These are phyloP conservation scores for Aspergillus neoniger DNA, from an alignment of 2,329 filamentous ascomycete species.

Conservation along the genomic window DNA sequence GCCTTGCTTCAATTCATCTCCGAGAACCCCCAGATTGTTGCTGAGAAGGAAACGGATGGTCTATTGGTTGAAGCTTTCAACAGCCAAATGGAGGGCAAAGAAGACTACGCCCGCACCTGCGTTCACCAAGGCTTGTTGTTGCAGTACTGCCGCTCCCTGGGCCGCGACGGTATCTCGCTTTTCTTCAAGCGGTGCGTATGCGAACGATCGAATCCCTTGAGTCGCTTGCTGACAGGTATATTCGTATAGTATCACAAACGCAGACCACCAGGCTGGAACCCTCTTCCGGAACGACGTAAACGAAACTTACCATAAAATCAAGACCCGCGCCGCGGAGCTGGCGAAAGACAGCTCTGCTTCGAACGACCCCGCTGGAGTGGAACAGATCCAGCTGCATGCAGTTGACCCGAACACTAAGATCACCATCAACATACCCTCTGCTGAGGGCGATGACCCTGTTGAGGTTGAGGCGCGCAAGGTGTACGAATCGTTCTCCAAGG, in stretches of 20 bases:
- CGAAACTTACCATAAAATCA: constrained; percentile 81
- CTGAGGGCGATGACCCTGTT: constrained; percentile 64
- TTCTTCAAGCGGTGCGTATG: constrained; percentile 80
- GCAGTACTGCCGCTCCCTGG: constrained; percentile 91
- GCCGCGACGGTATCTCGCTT: constrained; percentile 80
- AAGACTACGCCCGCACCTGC: constrained; percentile 77
- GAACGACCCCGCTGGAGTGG: constrained; percentile 65
- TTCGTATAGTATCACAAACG: constrained; percentile 68
- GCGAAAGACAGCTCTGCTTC: constrained; percentile 59
- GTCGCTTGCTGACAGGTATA: constrained; percentile 13
- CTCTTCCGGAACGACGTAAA: constrained; percentile 93
- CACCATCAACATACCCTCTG: constrained; percentile 77
- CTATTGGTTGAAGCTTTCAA: constrained; percentile 91
- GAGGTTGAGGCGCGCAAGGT: constrained; percentile 67
- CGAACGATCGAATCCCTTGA: not conserved
- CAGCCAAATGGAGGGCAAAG: constrained; percentile 72
- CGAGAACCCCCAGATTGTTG: constrained; percentile 74
- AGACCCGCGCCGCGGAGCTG: constrained; percentile 73
- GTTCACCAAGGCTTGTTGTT: constrained; percentile 91
- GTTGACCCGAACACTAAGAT: constrained; percentile 92
- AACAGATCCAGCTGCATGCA: constrained; percentile 96
- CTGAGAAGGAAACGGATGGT: constrained; percentile 86
- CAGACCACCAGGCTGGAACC: constrained; percentile 83
- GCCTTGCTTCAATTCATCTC: constrained; percentile 74
- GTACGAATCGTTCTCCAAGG: constrained; percentile 80